Percentiles rank a stretch among this genome's conserved stretches.
phyloP scores from a whole-genome alignment of 1,139 yeast genomes.

The Saccharomyces hybrid region DNA sequence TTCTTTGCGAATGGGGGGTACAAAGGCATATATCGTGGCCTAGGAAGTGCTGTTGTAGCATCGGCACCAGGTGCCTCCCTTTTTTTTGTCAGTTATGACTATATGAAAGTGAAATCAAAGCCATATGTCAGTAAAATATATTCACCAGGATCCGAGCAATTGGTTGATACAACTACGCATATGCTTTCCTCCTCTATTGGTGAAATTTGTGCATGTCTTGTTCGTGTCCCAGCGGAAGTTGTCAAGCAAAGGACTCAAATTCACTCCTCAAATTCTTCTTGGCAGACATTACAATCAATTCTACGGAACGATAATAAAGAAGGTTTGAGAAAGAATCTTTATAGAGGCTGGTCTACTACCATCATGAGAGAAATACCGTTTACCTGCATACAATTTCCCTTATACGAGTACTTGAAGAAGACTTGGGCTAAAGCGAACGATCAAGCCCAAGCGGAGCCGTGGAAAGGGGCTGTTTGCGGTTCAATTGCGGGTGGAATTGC shows the following conservation, averaged over 20 bases:
- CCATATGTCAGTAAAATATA: conserved; percentile 34
- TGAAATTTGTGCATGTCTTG: conserved; percentile 86
- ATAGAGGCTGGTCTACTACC: conserved; percentile 90
- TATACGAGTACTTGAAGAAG: conserved; percentile 74
- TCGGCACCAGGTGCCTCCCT: conserved; percentile 92
- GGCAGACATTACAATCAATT: conserved; percentile 57
- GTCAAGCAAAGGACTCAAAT: conserved; percentile 94
- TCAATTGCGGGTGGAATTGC: conserved; percentile 92
- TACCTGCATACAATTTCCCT: conserved; percentile 89
- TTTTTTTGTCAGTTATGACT: conserved; percentile 84
- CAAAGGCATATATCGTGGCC: conserved; percentile 80
- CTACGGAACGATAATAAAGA: conserved; percentile 60
- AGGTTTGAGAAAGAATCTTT: conserved; percentile 69
- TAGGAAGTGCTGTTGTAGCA: conserved; percentile 90
- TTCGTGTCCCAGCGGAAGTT: conserved; percentile 95
- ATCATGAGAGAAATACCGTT: conserved; percentile 93
- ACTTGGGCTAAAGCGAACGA: conserved; percentile 40
- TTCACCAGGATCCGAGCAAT: conserved; percentile 23
- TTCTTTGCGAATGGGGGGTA: conserved; percentile 90
- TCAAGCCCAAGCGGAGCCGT: conserved; percentile 40
- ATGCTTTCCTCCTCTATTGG: conserved; percentile 87
- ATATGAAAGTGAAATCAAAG: conserved; percentile 51
- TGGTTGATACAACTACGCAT: conserved; percentile 46
- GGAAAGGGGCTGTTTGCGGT: conserved; percentile 90
- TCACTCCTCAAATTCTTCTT: conserved; percentile 42